Conservation (phyloP, 2,329 filamentous ascomycete species). For the Diaporthe australafricana region DNA sequence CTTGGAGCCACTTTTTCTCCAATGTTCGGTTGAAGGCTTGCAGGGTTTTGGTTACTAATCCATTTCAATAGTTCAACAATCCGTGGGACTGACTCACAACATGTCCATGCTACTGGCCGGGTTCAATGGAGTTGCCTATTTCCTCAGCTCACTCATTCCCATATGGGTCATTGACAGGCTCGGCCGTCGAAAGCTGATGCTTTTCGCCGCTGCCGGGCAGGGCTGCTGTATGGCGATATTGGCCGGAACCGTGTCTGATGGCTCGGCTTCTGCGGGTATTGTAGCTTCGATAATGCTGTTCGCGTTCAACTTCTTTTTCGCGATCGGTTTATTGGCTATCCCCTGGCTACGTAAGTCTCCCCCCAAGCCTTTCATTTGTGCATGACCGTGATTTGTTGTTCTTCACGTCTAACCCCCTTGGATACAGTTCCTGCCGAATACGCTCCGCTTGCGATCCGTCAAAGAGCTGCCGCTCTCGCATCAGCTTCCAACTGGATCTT, state of each 20-base stretch:
- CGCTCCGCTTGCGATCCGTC: constrained; percentile 52
- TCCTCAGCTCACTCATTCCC: constrained; percentile 68
- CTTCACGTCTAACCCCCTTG: neutral
- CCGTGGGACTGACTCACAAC: constrained; percentile 62
- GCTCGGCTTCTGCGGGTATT: constrained; percentile 37
- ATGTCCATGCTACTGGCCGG: constrained; percentile 70
- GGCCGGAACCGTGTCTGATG: constrained; percentile 42
- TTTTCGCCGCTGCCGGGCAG: constrained; percentile 41
- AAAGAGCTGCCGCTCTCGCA: constrained; percentile 51
- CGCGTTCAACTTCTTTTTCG: constrained; percentile 46
- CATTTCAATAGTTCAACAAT: constrained; percentile 36
- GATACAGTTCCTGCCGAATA: constrained; percentile 54
- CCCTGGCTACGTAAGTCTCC: constrained; percentile 40
- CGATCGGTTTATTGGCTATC: constrained; percentile 44
- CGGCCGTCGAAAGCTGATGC: constrained; percentile 52
- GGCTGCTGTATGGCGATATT: constrained; percentile 44
- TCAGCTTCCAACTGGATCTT: constrained; percentile 48
- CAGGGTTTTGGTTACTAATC: constrained; percentile 42
- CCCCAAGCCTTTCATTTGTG: neutral
- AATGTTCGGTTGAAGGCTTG: constrained; percentile 38
- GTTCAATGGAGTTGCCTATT: constrained; percentile 61
- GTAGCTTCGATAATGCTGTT: constrained; percentile 45
- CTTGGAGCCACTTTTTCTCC: too few species aligned
- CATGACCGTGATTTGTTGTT: neutral
- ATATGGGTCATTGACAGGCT: constrained; percentile 74